Conservation (phyloP, 2,329 filamentous ascomycete genomes). For the Teratosphaeria destructans region DNA sequence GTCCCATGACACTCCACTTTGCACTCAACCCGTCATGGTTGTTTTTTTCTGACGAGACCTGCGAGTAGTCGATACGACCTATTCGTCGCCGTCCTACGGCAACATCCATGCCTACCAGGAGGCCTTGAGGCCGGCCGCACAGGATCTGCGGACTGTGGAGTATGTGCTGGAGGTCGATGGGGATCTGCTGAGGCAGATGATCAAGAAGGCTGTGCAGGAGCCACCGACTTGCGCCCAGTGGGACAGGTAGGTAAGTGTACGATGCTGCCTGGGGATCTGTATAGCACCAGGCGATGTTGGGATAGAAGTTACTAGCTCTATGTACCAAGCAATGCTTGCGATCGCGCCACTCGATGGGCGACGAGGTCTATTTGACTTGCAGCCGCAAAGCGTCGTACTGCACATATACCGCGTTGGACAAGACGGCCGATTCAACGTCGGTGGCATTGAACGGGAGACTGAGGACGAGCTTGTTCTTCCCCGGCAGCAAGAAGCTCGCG, state of each 20-base stretch:
- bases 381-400: constrained; percentile 56
- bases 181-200: constrained; percentile 25
- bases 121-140: constrained; percentile 26
- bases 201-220: constrained; percentile 28
- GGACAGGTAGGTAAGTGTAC: not conserved
- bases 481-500: constrained; percentile 37
- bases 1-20: not conserved
- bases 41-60: not conserved
- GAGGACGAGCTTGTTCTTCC: constrained; percentile 46
- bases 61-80: constrained; percentile 28
- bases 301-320: not conserved
- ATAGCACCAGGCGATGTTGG: not conserved
- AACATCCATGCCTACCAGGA: constrained; percentile 36
- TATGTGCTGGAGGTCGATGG: constrained; percentile 31
- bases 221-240: constrained; percentile 9
- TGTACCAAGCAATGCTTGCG: not conserved
- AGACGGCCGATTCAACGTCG: constrained; percentile 47
- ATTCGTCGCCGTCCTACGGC: constrained; percentile 31
- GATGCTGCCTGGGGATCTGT: not conserved
- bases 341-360: not conserved
- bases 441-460: constrained; percentile 51
- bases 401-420: constrained; percentile 48
- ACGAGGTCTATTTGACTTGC: constrained; percentile 32
- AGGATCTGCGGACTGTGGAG: constrained; percentile 29
- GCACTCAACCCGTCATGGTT: not conserved